Percentiles rank a stretch among this genome's conserved stretches.
phyloP scores from a whole-genome alignment of 768 basidiomycete genomes.

The Pulveroboletus sp. region DNA sequence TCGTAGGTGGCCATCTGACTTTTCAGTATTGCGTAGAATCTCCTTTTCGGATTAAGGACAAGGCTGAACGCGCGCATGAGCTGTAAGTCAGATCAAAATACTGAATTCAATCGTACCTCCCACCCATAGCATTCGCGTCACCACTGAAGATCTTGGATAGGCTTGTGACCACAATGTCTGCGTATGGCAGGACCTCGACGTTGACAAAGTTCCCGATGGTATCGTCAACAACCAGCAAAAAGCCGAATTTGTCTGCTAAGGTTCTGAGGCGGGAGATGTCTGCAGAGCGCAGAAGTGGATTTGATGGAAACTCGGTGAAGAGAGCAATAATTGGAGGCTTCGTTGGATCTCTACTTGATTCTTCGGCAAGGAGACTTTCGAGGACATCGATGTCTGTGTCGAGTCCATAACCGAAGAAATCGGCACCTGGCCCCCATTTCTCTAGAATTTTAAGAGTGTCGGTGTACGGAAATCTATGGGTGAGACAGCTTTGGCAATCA shows the following conservation, averaged over 20 bases:
- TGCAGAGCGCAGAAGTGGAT: conserved; percentile 86
- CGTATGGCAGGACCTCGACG: conserved; percentile 82
- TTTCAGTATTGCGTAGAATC: conserved; percentile 68
- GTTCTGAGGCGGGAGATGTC: conserved; percentile 70
- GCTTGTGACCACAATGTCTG: conserved; percentile 89
- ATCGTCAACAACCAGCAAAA: conserved; percentile 89
- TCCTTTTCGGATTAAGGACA: conserved; percentile 78
- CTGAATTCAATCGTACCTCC: conserved; percentile 62
- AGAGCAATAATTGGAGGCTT: conserved; percentile 71
- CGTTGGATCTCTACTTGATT: conserved; percentile 34
- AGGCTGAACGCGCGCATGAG: conserved; percentile 48
- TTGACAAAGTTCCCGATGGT: conserved; percentile 95
- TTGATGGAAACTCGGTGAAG: conserved; percentile 94
- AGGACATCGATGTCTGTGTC: conserved; percentile 74
- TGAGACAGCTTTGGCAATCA: not conserved
- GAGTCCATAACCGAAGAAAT: conserved; percentile 82
- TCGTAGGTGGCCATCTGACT: conserved; percentile 63
- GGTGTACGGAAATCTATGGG: conserved; percentile 82
- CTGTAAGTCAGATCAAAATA: not conserved
- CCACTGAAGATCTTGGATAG: conserved; percentile 95
- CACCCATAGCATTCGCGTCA: conserved; percentile 95
- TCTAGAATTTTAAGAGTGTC: conserved; percentile 92
- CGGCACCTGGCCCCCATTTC: conserved; percentile 95
- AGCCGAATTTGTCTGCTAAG: conserved; percentile 86
- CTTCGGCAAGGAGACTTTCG: conserved; percentile 55